These are phyloP conservation scores for Termitomyces eurrhizus DNA, from an alignment of 768 basidiomycete genomes.

Conservation along the genomic window DNA sequence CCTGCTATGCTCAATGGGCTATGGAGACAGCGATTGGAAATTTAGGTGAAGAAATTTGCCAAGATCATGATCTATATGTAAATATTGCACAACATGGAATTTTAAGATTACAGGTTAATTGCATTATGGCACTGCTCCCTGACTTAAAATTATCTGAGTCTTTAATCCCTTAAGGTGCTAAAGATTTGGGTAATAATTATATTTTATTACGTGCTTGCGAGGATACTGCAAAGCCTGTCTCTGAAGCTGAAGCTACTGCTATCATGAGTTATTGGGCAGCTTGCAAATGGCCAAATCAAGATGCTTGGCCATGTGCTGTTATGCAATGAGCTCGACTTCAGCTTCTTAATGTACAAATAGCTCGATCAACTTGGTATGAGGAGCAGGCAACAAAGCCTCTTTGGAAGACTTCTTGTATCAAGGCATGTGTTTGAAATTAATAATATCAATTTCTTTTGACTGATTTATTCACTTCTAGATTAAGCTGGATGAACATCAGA, in stretches of 20 bases:
- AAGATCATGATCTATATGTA: background rate
- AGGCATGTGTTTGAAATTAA: no score
- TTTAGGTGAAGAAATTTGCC: background rate
- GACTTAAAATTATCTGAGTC: conserved; percentile 17
- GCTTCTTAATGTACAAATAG: background rate
- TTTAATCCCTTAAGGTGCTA: background rate
- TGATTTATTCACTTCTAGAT: no score
- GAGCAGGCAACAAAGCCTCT: no score
- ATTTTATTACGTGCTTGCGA: conserved; percentile 15
- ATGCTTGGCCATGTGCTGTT: conserved; percentile 6
- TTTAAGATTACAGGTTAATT: background rate
- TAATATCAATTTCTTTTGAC: no score
- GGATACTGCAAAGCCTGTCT: conserved; percentile 10
- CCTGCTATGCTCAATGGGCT: background rate
- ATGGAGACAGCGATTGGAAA: background rate
- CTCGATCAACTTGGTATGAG: background rate
- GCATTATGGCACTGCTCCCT: background rate
- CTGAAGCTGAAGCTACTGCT: conserved; percentile 11
- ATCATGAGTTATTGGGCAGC: background rate
- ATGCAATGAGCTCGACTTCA: background rate
- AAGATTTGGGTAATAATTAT: conserved; percentile 10
- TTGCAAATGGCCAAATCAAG: conserved; percentile 13
- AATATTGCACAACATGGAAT: background rate
- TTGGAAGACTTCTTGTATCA: no score
- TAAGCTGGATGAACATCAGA: no score